phyloP scores from a whole-genome alignment of 768 basidiomycete genomes.

The Hygrophorus russula region DNA sequence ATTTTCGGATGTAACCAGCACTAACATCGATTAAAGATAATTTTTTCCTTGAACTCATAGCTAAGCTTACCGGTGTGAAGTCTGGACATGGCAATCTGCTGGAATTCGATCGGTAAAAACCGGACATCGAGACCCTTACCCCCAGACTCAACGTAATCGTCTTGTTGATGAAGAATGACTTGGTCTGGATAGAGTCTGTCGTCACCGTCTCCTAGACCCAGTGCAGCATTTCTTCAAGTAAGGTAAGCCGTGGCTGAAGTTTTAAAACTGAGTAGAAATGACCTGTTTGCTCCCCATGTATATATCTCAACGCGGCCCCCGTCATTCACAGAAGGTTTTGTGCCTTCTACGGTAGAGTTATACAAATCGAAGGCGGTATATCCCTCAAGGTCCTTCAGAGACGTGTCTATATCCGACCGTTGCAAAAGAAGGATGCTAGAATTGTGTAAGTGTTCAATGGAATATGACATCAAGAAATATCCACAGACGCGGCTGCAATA shows the following conservation, averaged over 20 bases:
- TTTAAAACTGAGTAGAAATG: slow-evolving; percentile 6
- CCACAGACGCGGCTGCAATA: slow-evolving; percentile 51
- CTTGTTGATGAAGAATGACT: slow-evolving; percentile 38
- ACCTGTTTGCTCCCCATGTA: slow-evolving; percentile 64
- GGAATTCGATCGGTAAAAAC: slow-evolving; percentile 54
- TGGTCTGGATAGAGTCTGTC: slow-evolving; percentile 76
- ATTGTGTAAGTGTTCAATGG: slow-evolving; percentile 5
- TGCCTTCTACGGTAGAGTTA: slow-evolving; percentile 77
- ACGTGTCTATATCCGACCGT: slow-evolving; percentile 58
- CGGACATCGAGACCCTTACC: slow-evolving; percentile 26
- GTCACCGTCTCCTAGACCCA: slow-evolving; percentile 74
- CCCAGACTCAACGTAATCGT: slow-evolving; percentile 15
- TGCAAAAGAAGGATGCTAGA: slow-evolving; percentile 65
- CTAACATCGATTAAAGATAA: slow-evolving; percentile 14
- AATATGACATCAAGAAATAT: slow-evolving; percentile 3
- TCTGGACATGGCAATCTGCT: slow-evolving; percentile 70
- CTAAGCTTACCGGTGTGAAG: slow-evolving; percentile 64
- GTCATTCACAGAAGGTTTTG: slow-evolving; percentile 35
- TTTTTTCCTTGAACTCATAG: not conserved
- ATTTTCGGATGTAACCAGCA: slow-evolving; percentile 60
- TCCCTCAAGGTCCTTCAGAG: slow-evolving; percentile 75
- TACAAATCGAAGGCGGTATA: slow-evolving; percentile 90
- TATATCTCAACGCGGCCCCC: slow-evolving; percentile 45
- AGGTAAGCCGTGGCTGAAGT: not conserved
- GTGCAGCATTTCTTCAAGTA: slow-evolving; percentile 59